These are phyloP conservation scores for Diaporthe citrichinensis DNA, from an alignment of 2,329 filamentous ascomycete genomes.

Conservation along the genomic window DNA sequence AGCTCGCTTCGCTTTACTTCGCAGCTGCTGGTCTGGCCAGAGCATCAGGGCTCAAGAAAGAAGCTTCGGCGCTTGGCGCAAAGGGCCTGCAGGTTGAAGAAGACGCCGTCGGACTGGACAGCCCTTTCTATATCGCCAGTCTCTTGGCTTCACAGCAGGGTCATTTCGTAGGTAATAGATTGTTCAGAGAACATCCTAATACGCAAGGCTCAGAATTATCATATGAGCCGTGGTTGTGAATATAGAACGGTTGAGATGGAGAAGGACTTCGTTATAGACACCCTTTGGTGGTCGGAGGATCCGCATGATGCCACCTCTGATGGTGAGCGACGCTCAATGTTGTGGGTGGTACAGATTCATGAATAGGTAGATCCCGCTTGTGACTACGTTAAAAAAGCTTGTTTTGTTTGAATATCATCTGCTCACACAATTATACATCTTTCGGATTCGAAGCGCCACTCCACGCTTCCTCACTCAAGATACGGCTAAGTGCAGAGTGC, in stretches of 20 bases:
- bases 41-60: background rate
- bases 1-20: slow-evolving; percentile 24
- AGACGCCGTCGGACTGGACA: slow-evolving; percentile 13
- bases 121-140: background rate
- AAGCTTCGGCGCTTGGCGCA: background rate
- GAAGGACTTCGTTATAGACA: background rate
- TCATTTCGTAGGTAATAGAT: background rate
- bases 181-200: background rate
- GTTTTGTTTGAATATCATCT: no score
- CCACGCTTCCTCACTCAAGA: no score
- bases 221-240: slow-evolving; percentile 9
- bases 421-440: no score
- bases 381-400: background rate
- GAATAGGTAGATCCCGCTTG: background rate
- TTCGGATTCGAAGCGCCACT: no score
- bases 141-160: background rate
- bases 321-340: no score
- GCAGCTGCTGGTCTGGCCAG: slow-evolving; percentile 3
- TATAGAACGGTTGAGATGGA: background rate
- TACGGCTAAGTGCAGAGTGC: no score
- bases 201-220: background rate
- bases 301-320: background rate
- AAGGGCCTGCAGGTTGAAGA: background rate
- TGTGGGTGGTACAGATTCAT: background rate
- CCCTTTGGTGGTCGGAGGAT: background rate